These are phyloP conservation scores for Euclidium syriacum DNA, from an alignment of 345 rosid genomes.

Conservation along the genomic window DNA sequence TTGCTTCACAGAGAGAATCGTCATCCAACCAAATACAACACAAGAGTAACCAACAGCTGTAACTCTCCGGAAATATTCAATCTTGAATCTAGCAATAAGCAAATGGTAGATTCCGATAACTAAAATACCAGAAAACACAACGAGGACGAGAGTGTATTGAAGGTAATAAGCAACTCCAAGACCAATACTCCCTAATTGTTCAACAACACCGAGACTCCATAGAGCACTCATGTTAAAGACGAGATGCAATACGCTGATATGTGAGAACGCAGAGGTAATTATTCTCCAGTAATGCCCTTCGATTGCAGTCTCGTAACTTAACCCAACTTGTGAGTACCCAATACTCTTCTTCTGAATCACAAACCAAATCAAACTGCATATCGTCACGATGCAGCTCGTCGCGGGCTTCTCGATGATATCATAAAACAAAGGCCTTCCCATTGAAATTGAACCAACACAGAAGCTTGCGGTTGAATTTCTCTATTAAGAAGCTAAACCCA, in stretches of 20 bases:
- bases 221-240: conserved; percentile 97
- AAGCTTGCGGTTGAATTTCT: neutral
- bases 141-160: conserved; percentile 80
- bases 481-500: neutral
- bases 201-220: conserved; percentile 95
- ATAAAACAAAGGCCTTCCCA: conserved; percentile 85
- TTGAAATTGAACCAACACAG: neutral
- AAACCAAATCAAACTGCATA: conserved; percentile 78
- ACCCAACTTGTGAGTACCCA: conserved; percentile 85
- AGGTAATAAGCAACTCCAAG: conserved; percentile 83
- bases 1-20: conserved; percentile 86
- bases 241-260: conserved; percentile 86
- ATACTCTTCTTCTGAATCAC: conserved; percentile 85
- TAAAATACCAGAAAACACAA: conserved; percentile 64
- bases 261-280: conserved; percentile 93
- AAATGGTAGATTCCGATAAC: conserved; percentile 81
- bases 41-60: conserved; percentile 98
- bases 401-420: conserved; percentile 88
- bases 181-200: conserved; percentile 62
- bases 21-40: conserved; percentile 99
- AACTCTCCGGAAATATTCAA: conserved; percentile 85
- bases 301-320: conserved; percentile 71
- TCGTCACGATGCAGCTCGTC: conserved; percentile 63
- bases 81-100: conserved; percentile 63
- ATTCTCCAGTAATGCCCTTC: conserved; percentile 96